Evolutionary conservation across 1,284 basidiomycete genomes (phyloP).

Genomic region (Moesziomyces sp.): DNA sequence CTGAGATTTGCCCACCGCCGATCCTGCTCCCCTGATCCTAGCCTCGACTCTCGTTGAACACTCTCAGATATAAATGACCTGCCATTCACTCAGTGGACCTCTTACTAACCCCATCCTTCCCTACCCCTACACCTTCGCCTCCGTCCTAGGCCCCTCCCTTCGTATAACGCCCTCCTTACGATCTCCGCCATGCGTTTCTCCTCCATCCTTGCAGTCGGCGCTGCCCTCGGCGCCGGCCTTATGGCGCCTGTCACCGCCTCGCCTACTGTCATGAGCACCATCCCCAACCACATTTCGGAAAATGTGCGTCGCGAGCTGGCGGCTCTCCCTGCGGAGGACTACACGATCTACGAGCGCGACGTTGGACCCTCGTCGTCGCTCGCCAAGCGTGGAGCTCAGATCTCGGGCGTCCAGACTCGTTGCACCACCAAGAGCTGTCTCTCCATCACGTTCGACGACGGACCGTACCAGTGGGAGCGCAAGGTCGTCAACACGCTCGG

Average conservation of each 20-base stretch:
- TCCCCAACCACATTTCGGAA: constrained; percentile 37
- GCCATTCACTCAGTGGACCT: too few relatives aligned
- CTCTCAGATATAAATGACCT: too few relatives aligned
- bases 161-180: too few relatives aligned
- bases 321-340: constrained; percentile 2
- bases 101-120: neutral
- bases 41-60: too few relatives aligned
- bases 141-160: neutral
- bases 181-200: constrained; percentile 29
- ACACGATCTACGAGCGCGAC: constrained; percentile 26
- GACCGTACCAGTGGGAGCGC: constrained; percentile 43
- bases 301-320: constrained; percentile 33
- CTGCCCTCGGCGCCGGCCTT: constrained; percentile 19
- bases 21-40: too few relatives aligned
- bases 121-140: neutral
- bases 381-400: constrained; percentile 23
- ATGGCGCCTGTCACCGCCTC: constrained; percentile 17
- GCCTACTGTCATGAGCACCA: constrained; percentile 30
- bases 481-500: constrained; percentile 43
- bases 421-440: constrained; percentile 39
- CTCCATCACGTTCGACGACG: constrained; percentile 60
- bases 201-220: constrained; percentile 23
- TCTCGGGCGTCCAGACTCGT: constrained; percentile 27
- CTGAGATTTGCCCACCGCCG: too few relatives aligned
- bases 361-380: neutral